Percentiles rank a stretch among this genome's conserved stretches.
phyloP scores from a whole-genome alignment of 2,329 filamentous ascomycete species.

The Calonectria fujianensis region DNA sequence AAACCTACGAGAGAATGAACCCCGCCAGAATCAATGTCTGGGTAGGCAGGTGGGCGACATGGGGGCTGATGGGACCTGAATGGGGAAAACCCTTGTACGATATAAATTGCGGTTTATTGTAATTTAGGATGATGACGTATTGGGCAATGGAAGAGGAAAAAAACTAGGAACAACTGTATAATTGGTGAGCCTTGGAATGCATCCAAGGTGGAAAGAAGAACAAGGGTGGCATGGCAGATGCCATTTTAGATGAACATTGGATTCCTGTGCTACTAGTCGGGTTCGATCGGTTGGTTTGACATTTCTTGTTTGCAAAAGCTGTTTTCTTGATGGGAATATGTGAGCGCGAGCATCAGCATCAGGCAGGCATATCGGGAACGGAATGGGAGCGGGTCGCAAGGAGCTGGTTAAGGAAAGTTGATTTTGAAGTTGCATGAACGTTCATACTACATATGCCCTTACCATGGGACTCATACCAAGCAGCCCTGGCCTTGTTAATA shows the following conservation, averaged over 20 bases:
- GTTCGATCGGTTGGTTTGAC: slow-evolving; percentile 43
- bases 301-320: slow-evolving; percentile 45
- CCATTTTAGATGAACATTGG: slow-evolving; percentile 50
- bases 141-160: slow-evolving; percentile 29
- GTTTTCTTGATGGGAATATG: slow-evolving; percentile 39
- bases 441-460: slow-evolving; percentile 41
- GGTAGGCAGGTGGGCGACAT: not conserved
- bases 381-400: slow-evolving; percentile 32
- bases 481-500: slow-evolving; percentile 45
- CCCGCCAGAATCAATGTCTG: not conserved
- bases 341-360: slow-evolving; percentile 42
- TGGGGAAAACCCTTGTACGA: slow-evolving; percentile 49
- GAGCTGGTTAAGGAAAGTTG: slow-evolving; percentile 32
- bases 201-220: slow-evolving; percentile 25
- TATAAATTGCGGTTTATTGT: slow-evolving; percentile 52
- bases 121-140: slow-evolving; percentile 50
- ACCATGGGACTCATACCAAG: slow-evolving; percentile 39
- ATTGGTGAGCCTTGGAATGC: slow-evolving; percentile 38
- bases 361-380: slow-evolving; percentile 39
- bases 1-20: not conserved
- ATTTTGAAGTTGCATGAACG: slow-evolving; percentile 34
- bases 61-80: slow-evolving; percentile 6
- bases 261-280: slow-evolving; percentile 47
- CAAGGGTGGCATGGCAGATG: slow-evolving; percentile 31
- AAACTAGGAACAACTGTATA: slow-evolving; percentile 39